phyloP scores from a whole-genome alignment of 2,329 filamentous ascomycete genomes.

The Capronia americana region DNA sequence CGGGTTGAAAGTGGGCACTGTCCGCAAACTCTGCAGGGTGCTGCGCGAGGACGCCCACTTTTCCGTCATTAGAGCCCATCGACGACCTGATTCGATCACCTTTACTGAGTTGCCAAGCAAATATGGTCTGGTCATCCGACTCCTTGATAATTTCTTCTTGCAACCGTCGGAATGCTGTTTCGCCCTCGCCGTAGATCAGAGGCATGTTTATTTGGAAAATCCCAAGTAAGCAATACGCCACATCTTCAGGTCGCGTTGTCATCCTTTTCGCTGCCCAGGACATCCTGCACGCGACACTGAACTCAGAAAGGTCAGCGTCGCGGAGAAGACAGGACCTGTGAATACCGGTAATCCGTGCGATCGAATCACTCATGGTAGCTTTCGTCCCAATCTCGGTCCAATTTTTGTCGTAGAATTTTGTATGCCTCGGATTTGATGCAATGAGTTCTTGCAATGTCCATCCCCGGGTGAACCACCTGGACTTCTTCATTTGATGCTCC shows the following conservation, averaged over 20 bases:
- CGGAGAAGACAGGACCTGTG: no score
- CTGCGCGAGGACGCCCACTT: not conserved
- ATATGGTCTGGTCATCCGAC: slow-evolving; percentile 32
- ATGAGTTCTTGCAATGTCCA: no score
- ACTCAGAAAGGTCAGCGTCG: no score
- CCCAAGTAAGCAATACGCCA: slow-evolving; percentile 54
- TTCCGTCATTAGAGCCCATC: no score
- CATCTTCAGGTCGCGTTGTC: slow-evolving; percentile 49
- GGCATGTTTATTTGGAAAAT: slow-evolving; percentile 55
- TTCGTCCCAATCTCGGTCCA: no score
- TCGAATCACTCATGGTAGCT: no score
- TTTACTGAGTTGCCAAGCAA: slow-evolving; percentile 23
- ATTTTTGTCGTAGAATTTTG: no score
- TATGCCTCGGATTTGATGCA: no score
- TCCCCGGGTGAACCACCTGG: no score
- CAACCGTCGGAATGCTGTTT: slow-evolving; percentile 39
- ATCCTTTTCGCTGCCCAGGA: slow-evolving; percentile 48
- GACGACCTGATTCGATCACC: not conserved
- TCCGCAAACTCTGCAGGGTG: not conserved
- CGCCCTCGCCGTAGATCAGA: slow-evolving; percentile 51
- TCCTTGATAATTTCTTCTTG: slow-evolving; percentile 37
- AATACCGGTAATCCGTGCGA: no score
- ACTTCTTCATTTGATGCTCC: no score
- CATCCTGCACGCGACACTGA: no score
- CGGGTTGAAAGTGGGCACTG: not conserved